These are phyloP conservation scores for Fusarium xyrophilum DNA, from an alignment of 2,329 filamentous ascomycete species.

Conservation along the genomic window DNA sequence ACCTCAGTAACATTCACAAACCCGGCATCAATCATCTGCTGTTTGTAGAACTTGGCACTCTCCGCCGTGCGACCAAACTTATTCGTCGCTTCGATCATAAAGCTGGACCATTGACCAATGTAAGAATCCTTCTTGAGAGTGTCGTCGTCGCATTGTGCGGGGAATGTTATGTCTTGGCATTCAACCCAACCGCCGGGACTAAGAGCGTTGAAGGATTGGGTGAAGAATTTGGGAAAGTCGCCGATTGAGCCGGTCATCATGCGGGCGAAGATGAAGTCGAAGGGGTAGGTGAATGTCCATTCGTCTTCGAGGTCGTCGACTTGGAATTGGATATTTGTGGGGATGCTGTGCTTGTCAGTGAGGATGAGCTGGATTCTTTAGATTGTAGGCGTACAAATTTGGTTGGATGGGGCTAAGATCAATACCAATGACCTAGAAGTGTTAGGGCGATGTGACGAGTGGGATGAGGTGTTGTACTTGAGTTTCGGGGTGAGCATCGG, in stretches of 20 bases:
- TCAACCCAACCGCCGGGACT: conserved; percentile 55
- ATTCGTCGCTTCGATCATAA: conserved; percentile 43
- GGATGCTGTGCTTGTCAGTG: conserved; percentile 46
- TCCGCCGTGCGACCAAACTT: conserved; percentile 44
- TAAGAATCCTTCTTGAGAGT: conserved; percentile 43
- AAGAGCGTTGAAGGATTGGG: conserved; percentile 48
- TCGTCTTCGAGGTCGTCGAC: conserved; percentile 52
- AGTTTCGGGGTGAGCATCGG: conserved; percentile 43
- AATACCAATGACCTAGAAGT: conserved; percentile 46
- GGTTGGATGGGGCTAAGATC: conserved; percentile 55
- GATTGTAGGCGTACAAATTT: conserved; percentile 38
- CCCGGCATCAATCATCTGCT: conserved; percentile 57
- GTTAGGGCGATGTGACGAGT: accelerated
- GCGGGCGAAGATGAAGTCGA: conserved; percentile 53
- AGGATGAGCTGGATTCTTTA: too few relatives aligned
- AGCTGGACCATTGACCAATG: conserved; percentile 40
- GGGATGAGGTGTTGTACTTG: conserved; percentile 13
- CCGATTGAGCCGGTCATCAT: conserved; percentile 49
- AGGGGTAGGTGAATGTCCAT: conserved; percentile 50
- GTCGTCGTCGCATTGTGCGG: conserved; percentile 51
- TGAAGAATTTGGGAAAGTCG: conserved; percentile 48
- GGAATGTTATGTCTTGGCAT: conserved; percentile 52
- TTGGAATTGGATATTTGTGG: conserved; percentile 58
- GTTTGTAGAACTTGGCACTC: conserved; percentile 41
- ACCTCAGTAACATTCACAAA: conserved; percentile 60